These are phyloP conservation scores for Paracamarosporium sp. DNA, from an alignment of 2,329 filamentous ascomycete species.

Conservation along the genomic window DNA sequence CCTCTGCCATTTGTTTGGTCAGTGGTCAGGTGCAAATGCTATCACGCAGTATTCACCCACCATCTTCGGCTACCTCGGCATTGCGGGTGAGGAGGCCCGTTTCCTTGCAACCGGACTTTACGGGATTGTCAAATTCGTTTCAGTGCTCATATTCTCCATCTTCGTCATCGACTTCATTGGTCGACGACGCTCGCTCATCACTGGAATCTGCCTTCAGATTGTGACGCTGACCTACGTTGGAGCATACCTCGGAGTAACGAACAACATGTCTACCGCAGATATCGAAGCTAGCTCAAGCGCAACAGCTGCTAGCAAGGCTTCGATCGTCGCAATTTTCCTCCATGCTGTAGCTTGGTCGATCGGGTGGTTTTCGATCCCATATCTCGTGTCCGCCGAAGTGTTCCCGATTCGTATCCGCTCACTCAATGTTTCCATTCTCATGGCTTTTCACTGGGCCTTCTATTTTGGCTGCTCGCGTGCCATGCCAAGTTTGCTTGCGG, in stretches of 20 bases:
- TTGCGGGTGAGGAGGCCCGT: constrained; percentile 14
- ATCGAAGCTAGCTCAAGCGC: constrained; percentile 18
- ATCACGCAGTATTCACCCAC: constrained; percentile 21
- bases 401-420: constrained; percentile 53
- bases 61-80: constrained; percentile 21
- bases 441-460: constrained; percentile 53
- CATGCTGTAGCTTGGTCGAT: constrained; percentile 55
- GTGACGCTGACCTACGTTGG: constrained; percentile 39
- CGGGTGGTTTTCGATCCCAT: constrained; percentile 57
- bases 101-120: constrained; percentile 21
- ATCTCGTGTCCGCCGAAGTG: constrained; percentile 55
- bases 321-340: constrained; percentile 54
- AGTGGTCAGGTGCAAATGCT: constrained; percentile 21
- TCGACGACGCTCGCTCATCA: constrained; percentile 42
- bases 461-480: constrained; percentile 45
- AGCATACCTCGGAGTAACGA: constrained; percentile 38
- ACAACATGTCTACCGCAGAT: constrained; percentile 14
- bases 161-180: constrained; percentile 31
- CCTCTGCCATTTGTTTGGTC: constrained; percentile 16
- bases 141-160: constrained; percentile 35
- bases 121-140: constrained; percentile 20
- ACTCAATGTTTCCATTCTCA: constrained; percentile 50
- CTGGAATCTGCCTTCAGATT: constrained; percentile 43
- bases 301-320: constrained; percentile 43
- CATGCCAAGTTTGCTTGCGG: constrained; percentile 43